Percentiles rank a stretch among this genome's conserved stretches.
phyloP scores from a whole-genome alignment of 768 basidiomycete genomes.

The Kwoniella sp. region DNA sequence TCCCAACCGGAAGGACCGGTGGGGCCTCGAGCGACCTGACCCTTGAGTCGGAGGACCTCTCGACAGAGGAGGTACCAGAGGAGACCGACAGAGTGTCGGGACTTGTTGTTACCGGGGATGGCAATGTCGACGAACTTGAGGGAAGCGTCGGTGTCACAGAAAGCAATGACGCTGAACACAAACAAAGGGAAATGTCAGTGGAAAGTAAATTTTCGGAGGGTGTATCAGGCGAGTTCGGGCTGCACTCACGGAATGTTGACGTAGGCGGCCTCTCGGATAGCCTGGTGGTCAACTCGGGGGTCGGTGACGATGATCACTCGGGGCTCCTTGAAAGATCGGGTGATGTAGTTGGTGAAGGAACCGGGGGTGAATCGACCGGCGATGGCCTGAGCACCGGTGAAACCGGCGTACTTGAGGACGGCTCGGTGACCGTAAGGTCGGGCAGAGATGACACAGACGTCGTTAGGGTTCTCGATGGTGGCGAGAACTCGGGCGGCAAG shows the following conservation, averaged over 20 bases:
- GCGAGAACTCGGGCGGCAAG: constrained; percentile 97
- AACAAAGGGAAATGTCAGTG: background rate
- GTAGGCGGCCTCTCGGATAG: constrained; percentile 98
- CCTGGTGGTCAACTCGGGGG: constrained; percentile 99
- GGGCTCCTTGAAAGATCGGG: constrained; percentile 99
- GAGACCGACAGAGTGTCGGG: constrained; percentile 92
- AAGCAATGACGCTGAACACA: constrained; percentile 73
- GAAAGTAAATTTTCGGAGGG: too few species aligned
- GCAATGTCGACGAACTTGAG: constrained; percentile 97
- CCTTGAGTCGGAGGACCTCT: constrained; percentile 93
- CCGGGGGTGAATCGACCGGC: constrained; percentile 99
- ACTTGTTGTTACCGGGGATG: constrained; percentile 99
- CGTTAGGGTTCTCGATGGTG: constrained; percentile 95
- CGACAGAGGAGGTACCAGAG: constrained; percentile 74
- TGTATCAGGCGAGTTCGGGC: too few species aligned
- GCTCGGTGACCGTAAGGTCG: constrained; percentile 99
- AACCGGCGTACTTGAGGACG: constrained; percentile 96
- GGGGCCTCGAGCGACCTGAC: constrained; percentile 83
- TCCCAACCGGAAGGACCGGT: constrained; percentile 76
- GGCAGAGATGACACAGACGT: constrained; percentile 96
- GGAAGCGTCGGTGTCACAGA: constrained; percentile 97
- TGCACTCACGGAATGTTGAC: constrained; percentile 84
- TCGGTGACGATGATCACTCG: constrained; percentile 98
- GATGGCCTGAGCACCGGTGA: constrained; percentile 97
- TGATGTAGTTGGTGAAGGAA: constrained; percentile 99